Conservation (phyloP, 1,284 basidiomycete species). For the Ganoderma lucidum region DNA sequence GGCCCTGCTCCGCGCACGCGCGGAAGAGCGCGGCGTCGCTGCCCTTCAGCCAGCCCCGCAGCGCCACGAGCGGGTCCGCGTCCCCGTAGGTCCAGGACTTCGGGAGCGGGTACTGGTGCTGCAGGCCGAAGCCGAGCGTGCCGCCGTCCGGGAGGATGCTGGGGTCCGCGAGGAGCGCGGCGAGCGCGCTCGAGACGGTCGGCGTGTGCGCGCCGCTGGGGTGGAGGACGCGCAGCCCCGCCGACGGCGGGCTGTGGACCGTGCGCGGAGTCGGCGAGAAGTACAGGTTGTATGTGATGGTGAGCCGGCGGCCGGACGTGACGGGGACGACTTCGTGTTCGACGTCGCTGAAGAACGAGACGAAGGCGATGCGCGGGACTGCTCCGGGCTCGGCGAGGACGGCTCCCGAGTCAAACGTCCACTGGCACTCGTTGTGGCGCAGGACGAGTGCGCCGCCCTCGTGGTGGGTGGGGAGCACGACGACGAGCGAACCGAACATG, state of each 20-base stretch:
- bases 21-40: slow-evolving; percentile 27
- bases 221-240: neutral
- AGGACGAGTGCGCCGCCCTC: slow-evolving; percentile 49
- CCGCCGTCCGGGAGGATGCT: slow-evolving; percentile 44
- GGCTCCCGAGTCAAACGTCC: slow-evolving; percentile 40
- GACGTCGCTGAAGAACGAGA: slow-evolving; percentile 50
- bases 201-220: neutral
- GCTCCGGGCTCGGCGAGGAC: slow-evolving; percentile 20
- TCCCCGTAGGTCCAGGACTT: neutral
- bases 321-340: slow-evolving; percentile 54
- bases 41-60: slow-evolving; percentile 29
- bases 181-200: slow-evolving; percentile 24
- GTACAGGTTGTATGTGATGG: slow-evolving; percentile 53
- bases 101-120: slow-evolving; percentile 40
- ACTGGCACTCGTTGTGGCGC: slow-evolving; percentile 41
- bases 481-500: slow-evolving; percentile 55
- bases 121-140: slow-evolving; percentile 46
- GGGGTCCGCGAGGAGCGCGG: slow-evolving; percentile 35
- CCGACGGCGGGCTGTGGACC: slow-evolving; percentile 18
- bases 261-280: neutral
- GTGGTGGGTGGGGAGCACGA: slow-evolving; percentile 50
- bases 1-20: slow-evolving; percentile 15
- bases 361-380: slow-evolving; percentile 38
- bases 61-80: neutral
- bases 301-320: slow-evolving; percentile 48